Base-by-base conservation (phyloP, 768 basidiomycete species). In the Candolleomyces eurysporus region DNA sequence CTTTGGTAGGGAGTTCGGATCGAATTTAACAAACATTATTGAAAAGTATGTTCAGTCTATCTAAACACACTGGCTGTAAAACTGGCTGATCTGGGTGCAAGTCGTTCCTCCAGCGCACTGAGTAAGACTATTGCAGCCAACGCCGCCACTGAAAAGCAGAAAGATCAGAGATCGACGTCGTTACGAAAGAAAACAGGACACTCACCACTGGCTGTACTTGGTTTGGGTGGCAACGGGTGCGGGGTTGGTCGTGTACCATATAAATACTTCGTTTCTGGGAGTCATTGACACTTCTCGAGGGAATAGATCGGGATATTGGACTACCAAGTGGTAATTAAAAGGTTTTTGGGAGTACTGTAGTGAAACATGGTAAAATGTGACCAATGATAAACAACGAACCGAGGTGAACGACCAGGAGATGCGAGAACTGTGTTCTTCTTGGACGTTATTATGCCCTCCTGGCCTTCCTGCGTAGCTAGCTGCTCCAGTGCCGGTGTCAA, bases 251-350 rank as follows among this genome's bases (percentile, higher is more conserved):
- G n/a, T 13, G 95, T 94, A 4, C 95, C 95, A 71, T 98, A 98
- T 3, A 96, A 77, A 74, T 97, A 96, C 71, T 94, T 91, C 32
- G 82, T 88, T 66, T 93, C 89, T 14, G 83, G 75, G 30, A 89
- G 70, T 61, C 93, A 79, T 71, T 97, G 94, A 74, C 98, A 96
- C 64, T 91, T 81, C 26, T 84, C 80, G 74, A 99, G 98, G 0
- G 94, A 96, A 73, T 99, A 99, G 7, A 96, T 85, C 0, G 96
- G 96, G 61, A 98, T 93, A 74, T 96, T 91, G 0, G 88, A 84
- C 69, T 86, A 5, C 1, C 6, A 11, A 8, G 36, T 36, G 36
- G 36, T 36, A 36, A 36, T 2, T 5, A 6, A 36, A 36, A 11
- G 2, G 6, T 11, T 36, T 6, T 7, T 11, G 6, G 8, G 48